A percentile compares a stretch with the other conserved stretches of the same genome.
phyloP scores from a whole-genome alignment of 2,329 filamentous ascomycete species.

The Trichophaea hybrida region DNA sequence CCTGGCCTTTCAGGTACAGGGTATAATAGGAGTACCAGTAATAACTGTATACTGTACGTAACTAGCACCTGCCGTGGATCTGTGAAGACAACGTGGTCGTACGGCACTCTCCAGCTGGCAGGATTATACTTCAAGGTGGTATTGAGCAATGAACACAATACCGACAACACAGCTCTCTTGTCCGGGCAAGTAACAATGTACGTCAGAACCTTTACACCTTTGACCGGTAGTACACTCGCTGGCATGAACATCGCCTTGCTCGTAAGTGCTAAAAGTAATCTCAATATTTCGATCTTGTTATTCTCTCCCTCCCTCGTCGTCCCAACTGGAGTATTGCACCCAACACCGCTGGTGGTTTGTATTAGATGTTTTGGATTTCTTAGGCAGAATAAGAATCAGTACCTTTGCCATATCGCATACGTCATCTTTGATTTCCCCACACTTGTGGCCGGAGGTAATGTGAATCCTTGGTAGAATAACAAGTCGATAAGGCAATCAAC shows the following conservation, averaged over 20 bases:
- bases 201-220: constrained; percentile 70
- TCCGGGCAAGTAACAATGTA: constrained; percentile 79
- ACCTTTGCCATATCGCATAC: constrained; percentile 86
- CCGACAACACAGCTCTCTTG: constrained; percentile 78
- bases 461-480: constrained; percentile 83
- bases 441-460: constrained; percentile 59
- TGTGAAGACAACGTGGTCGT: constrained; percentile 82
- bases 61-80: constrained; percentile 82
- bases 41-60: constrained; percentile 77
- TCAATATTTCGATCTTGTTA: constrained; percentile 68
- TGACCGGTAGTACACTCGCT: constrained; percentile 60
- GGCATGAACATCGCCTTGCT: constrained; percentile 91
- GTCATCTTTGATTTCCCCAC: constrained; percentile 71
- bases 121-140: constrained; percentile 97
- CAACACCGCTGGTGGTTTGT: constrained; percentile 51
- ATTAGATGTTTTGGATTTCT: too few species aligned
- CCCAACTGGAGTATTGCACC: constrained; percentile 75
- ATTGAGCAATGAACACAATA: constrained; percentile 85
- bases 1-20: constrained; percentile 63
- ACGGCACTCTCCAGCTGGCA: constrained; percentile 82
- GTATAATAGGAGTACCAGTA: constrained; percentile 75
- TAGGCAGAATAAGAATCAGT: too few species aligned
- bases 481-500: constrained; percentile 80
- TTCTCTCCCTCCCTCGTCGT: constrained; percentile 86
- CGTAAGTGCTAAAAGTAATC: constrained; percentile 69